Percentiles rank a stretch among this genome's conserved stretches.
These are phyloP conservation scores for Xanthoceras sorbifolium DNA, from an alignment of 345 rosid genomes.

Conservation along the genomic window DNA sequence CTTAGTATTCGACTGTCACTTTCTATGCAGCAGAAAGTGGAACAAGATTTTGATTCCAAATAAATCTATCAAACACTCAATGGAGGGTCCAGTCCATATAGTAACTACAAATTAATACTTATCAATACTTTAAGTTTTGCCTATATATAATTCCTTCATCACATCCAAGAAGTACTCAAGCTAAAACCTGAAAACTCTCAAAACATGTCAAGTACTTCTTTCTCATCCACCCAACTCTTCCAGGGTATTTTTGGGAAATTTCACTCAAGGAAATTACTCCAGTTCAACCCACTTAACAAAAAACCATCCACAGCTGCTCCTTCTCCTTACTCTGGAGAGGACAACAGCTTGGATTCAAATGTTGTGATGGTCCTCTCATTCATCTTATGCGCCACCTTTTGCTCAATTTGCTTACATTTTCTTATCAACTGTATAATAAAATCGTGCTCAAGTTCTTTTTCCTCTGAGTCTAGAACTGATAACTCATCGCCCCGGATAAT, in stretches of 20 bases:
- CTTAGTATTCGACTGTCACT: not conserved
- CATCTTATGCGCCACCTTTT: constrained; percentile 71
- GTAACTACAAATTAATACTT: not conserved
- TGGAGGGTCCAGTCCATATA: constrained; percentile 8
- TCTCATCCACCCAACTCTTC: constrained; percentile 9
- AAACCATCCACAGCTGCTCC: constrained; percentile 37
- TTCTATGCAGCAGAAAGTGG: constrained; percentile 2
- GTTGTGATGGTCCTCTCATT: constrained; percentile 71
- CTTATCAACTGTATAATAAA: constrained; percentile 63
- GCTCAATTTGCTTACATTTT: constrained; percentile 66
- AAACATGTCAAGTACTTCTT: not conserved
- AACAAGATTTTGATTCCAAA: not conserved
- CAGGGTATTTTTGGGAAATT: constrained; percentile 11
- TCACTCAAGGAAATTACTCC: constrained; percentile 42
- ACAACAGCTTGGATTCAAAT: constrained; percentile 61
- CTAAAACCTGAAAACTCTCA: not conserved
- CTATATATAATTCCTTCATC: not conserved
- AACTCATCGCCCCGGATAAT: constrained; percentile 40
- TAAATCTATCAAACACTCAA: not conserved
- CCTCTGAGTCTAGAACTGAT: constrained; percentile 24
- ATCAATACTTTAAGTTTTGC: not conserved
- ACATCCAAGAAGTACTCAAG: not conserved
- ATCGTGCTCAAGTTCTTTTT: constrained; percentile 36
- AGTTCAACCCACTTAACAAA: constrained; percentile 19
- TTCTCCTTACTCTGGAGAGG: constrained; percentile 23